These are phyloP conservation scores for Phytophthora pisi DNA, from an alignment of 352 stramenopile genomes.

Conservation along the genomic window DNA sequence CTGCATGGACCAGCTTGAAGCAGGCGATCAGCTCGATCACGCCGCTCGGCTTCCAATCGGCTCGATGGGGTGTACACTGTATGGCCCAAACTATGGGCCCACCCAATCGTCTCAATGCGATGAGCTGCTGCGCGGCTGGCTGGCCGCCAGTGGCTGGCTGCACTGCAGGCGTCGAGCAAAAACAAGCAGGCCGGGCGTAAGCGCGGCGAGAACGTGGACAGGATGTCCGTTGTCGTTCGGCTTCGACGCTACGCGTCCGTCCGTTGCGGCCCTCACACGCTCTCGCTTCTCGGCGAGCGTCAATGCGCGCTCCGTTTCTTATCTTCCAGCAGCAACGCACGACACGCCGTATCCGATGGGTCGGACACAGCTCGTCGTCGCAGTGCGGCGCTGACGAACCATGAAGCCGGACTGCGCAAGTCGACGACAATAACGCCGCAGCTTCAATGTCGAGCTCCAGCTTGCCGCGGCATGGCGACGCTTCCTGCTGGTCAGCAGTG, in stretches of 20 bases:
- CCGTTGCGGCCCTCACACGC: slow-evolving; percentile 3
- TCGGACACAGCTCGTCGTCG: slow-evolving; percentile 7
- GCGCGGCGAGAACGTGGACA: slow-evolving; percentile 7
- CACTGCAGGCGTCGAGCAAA: slow-evolving; percentile 11
- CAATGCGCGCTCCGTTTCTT: not conserved
- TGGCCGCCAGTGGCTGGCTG: too few relatives aligned
- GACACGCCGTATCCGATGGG: slow-evolving; percentile 1
- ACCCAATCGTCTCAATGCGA: slow-evolving; percentile 13
- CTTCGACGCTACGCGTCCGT: not conserved
- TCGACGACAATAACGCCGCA: slow-evolving; percentile 19
- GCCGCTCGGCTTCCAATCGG: slow-evolving; percentile 13
- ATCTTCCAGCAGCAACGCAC: slow-evolving; percentile 11
- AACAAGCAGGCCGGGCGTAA: slow-evolving; percentile 9
- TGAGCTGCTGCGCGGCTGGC: not conserved
- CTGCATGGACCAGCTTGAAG: slow-evolving; percentile 19
- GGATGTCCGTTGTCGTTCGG: slow-evolving; percentile 1
- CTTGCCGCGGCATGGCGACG: not conserved
- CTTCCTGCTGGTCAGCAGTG: not conserved
- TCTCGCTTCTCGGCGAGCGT: not conserved
- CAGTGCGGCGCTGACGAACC: slow-evolving; percentile 7
- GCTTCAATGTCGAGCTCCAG: slow-evolving; percentile 19
- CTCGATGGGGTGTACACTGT: slow-evolving; percentile 6
- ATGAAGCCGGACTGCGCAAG: slow-evolving; percentile 23
- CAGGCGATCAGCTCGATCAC: not conserved
- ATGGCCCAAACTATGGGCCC: not conserved